These are phyloP conservation scores for Eutrema japonicum DNA, from an alignment of 345 rosid genomes.

Conservation along the genomic window DNA sequence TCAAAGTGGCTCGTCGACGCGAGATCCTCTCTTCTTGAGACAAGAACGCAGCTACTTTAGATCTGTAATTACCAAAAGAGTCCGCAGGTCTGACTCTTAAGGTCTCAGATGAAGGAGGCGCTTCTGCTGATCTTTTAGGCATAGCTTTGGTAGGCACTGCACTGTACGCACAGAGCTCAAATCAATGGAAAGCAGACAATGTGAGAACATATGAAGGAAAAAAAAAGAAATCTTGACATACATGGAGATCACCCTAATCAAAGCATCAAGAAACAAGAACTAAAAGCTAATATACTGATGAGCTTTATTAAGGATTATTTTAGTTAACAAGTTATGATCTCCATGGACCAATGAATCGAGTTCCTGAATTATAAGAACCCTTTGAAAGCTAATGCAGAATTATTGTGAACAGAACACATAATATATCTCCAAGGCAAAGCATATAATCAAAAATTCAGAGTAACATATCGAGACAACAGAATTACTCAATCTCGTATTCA, in stretches of 20 bases:
- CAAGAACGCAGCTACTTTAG: slow-evolving; percentile 48
- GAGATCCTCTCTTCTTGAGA: slow-evolving; percentile 48
- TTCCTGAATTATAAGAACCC: neutral
- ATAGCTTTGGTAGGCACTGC: slow-evolving; percentile 26
- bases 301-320: neutral
- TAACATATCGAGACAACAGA: neutral
- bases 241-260: neutral
- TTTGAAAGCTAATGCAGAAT: neutral
- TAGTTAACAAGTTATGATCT: neutral
- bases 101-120: slow-evolving; percentile 32
- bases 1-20: slow-evolving; percentile 22
- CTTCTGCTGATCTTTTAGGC: slow-evolving; percentile 36
- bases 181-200: slow-evolving; percentile 8
- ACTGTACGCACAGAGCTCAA: neutral
- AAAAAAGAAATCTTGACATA: neutral
- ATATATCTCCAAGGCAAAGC: neutral
- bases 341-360: neutral
- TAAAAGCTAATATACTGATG: neutral
- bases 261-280: slow-evolving; percentile 1
- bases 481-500: neutral
- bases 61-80: slow-evolving; percentile 49
- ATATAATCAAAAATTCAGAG: neutral
- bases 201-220: neutral
- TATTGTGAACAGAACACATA: neutral
- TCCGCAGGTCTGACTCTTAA: slow-evolving; percentile 47